Percentiles rank a stretch among this genome's conserved stretches.
These are phyloP conservation scores for Boletus rubescentipes DNA, from an alignment of 768 basidiomycete genomes.

Conservation along the genomic window DNA sequence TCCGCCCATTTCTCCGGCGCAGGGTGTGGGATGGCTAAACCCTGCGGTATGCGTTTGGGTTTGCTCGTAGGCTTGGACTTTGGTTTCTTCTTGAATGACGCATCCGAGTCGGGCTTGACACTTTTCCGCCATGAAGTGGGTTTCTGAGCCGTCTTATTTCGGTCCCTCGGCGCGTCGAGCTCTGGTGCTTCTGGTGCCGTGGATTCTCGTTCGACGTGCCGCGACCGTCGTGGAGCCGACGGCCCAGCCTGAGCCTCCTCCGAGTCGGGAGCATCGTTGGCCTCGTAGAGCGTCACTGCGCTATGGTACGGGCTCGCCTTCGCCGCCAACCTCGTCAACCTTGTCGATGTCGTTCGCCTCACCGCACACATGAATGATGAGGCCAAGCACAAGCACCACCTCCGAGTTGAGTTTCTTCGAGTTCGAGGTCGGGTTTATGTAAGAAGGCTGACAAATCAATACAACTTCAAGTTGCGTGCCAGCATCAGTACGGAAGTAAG, in stretches of 20 bases:
- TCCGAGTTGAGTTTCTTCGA: too few species aligned
- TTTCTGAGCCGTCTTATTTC: neutral
- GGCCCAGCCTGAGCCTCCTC: conserved; percentile 10
- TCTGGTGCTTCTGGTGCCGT: neutral
- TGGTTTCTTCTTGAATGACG: conserved; percentile 23
- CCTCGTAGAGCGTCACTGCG: conserved; percentile 42
- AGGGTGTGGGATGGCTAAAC: conserved; percentile 61
- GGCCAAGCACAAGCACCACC: too few species aligned
- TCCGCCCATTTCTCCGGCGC: conserved; percentile 67
- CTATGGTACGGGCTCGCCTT: conserved; percentile 45
- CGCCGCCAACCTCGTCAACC: conserved; percentile 35
- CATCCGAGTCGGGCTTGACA: neutral
- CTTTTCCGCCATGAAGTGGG: neutral
- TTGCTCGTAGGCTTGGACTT: conserved; percentile 52
- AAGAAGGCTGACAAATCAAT: too few species aligned
- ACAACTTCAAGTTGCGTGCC: too few species aligned
- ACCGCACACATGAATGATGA: conserved; percentile 19
- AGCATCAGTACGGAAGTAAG: too few species aligned
- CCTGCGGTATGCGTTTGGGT: conserved; percentile 49
- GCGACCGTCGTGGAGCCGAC: conserved; percentile 19
- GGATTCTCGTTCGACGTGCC: conserved; percentile 33
- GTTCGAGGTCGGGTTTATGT: too few species aligned
- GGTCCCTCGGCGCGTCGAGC: neutral
- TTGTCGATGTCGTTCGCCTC: conserved; percentile 28
- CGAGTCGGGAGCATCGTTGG: neutral